Conservation (phyloP, 352 stramenopile genomes). For the Phytophthora rubi region DNA sequence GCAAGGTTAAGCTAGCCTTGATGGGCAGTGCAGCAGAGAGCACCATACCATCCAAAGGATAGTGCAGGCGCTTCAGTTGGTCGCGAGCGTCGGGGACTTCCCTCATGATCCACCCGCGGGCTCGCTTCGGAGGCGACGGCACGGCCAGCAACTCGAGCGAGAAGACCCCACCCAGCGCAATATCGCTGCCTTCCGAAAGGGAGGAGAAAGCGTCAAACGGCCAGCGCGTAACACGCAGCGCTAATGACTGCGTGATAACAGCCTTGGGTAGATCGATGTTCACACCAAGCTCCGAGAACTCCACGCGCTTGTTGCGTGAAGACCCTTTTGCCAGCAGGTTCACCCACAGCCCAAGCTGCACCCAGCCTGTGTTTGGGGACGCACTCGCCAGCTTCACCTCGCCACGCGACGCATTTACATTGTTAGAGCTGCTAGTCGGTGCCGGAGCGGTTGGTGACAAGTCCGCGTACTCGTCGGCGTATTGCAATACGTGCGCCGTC, state of each 20-base stretch:
- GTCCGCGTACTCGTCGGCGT: slow-evolving; percentile 77
- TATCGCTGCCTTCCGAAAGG: slow-evolving; percentile 33
- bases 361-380: slow-evolving; percentile 38
- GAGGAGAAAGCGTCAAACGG: slow-evolving; percentile 61
- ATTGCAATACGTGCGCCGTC: slow-evolving; percentile 75
- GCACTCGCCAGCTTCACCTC: slow-evolving; percentile 75
- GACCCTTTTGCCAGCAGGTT: slow-evolving; percentile 79
- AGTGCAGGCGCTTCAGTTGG: slow-evolving; percentile 69
- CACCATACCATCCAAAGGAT: slow-evolving; percentile 79
- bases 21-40: slow-evolving; percentile 69
- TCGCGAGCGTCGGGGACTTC: slow-evolving; percentile 63
- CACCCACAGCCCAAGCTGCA: slow-evolving; percentile 75
- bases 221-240: slow-evolving; percentile 64
- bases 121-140: slow-evolving; percentile 69
- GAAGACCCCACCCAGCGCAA: slow-evolving; percentile 71
- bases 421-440: slow-evolving; percentile 25
- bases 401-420: slow-evolving; percentile 40
- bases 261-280: slow-evolving; percentile 81
- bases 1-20: slow-evolving; percentile 65
- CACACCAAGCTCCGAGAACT: slow-evolving; percentile 71
- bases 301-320: slow-evolving; percentile 77
- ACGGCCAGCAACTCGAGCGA: slow-evolving; percentile 75
- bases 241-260: slow-evolving; percentile 79
- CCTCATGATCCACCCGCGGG: slow-evolving; percentile 79
- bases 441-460: slow-evolving; percentile 23